phyloP scores from a whole-genome alignment of 768 basidiomycete genomes.

The Serendipita sp. region DNA sequence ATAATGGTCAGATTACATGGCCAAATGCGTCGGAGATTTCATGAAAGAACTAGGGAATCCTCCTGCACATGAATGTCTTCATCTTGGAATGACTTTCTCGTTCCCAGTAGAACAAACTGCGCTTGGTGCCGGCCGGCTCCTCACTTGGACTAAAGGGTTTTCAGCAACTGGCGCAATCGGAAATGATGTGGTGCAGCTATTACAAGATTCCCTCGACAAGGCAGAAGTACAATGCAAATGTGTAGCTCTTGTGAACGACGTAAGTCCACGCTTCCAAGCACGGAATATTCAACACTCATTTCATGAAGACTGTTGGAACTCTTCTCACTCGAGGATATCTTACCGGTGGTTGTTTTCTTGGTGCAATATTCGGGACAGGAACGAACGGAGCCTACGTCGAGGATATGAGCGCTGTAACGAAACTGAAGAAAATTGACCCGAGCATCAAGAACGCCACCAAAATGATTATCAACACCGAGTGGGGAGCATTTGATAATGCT shows the following conservation, averaged over 20 bases:
- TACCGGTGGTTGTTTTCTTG: conserved; percentile 73
- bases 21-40: conserved; percentile 91
- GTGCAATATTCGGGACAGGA: conserved; percentile 91
- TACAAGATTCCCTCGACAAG: conserved; percentile 83
- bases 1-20: conserved; percentile 68
- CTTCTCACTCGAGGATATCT: conserved; percentile 86
- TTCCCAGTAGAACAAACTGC: conserved; percentile 98
- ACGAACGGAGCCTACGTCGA: conserved; percentile 98
- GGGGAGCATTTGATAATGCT: conserved; percentile 94
- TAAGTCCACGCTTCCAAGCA: conserved; percentile 23
- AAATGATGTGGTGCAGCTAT: conserved; percentile 71
- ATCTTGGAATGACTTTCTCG: conserved; percentile 87
- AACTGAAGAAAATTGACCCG: conserved; percentile 51
- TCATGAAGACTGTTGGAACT: conserved; percentile 76
- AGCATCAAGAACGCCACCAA: conserved; percentile 41
- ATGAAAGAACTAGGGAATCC: conserved; percentile 42
- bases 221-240: conserved; percentile 87
- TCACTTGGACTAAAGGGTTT: conserved; percentile 96
- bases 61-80: conserved; percentile 22
- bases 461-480: conserved; percentile 97
- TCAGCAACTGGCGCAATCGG: conserved; percentile 80
- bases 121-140: conserved; percentile 70
- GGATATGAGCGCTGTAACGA: conserved; percentile 50
- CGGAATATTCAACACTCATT: neutral
- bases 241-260: conserved; percentile 87